These are phyloP conservation scores for Mortierella sp. DNA, from an alignment of 371 early-diverging fungal genomes.

Conservation along the genomic window DNA sequence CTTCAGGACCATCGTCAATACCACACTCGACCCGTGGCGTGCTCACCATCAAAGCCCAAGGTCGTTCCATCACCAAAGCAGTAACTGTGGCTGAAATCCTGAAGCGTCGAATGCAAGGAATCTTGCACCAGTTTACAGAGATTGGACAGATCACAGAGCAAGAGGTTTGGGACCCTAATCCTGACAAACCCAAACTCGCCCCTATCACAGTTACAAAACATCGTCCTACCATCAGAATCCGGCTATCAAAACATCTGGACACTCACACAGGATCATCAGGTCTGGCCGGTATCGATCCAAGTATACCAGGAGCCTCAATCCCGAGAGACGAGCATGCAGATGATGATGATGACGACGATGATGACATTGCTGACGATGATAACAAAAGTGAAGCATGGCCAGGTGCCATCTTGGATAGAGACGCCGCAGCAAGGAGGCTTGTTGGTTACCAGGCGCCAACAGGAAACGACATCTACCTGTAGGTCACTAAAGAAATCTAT, in stretches of 20 bases:
- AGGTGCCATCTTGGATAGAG: constrained; percentile 43
- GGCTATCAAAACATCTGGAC: constrained; percentile 30
- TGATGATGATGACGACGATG: constrained; percentile 11
- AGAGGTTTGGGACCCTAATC: constrained; percentile 67
- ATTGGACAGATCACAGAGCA: constrained; percentile 61
- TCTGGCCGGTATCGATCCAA: constrained; percentile 11
- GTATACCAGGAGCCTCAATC: constrained; percentile 29
- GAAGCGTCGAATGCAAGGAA: constrained; percentile 67
- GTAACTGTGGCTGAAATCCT: constrained; percentile 75
- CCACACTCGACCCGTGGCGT: constrained; percentile 22
- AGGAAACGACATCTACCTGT: constrained; percentile 50
- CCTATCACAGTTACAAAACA: constrained; percentile 34
- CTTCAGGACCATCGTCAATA: neutral
- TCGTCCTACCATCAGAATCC: constrained; percentile 52
- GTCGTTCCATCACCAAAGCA: constrained; percentile 67
- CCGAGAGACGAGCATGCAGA: constrained; percentile 35
- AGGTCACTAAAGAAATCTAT: constrained; percentile 5
- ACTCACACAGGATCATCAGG: neutral
- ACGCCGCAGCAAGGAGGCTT: constrained; percentile 42
- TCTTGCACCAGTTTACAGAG: constrained; percentile 70
- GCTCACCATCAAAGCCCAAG: constrained; percentile 57
- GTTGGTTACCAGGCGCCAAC: constrained; percentile 50
- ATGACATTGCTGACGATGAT: constrained; percentile 10
- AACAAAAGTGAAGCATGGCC: constrained; percentile 32
- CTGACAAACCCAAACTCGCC: constrained; percentile 37